phyloP scores from a whole-genome alignment of 768 basidiomycete species.

The Russula brevipes region DNA sequence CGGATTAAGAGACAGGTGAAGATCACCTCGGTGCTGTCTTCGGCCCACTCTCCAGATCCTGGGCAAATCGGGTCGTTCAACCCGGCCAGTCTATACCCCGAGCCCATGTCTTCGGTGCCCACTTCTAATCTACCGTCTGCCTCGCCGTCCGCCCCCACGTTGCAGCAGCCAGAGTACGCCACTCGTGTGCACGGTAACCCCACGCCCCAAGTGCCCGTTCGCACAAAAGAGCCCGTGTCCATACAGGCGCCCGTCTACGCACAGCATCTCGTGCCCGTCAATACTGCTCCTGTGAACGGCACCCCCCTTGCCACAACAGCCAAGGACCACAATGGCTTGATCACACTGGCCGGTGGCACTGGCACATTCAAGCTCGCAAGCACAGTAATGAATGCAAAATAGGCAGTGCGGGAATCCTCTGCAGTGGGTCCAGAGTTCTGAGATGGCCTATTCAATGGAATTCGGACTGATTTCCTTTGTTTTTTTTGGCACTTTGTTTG shows the following conservation, averaged over 20 bases:
- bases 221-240: no score
- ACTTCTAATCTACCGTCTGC: background rate
- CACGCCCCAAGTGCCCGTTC: background rate
- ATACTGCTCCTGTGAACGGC: no score
- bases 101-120: background rate
- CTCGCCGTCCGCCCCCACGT: background rate
- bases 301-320: background rate
- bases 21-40: background rate
- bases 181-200: background rate
- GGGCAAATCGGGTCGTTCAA: background rate
- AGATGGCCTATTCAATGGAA: no score
- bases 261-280: no score
- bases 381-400: background rate
- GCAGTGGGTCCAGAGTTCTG: no score
- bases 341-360: conserved; percentile 1
- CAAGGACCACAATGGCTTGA: background rate
- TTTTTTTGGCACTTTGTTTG: no score
- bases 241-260: no score
- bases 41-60: background rate
- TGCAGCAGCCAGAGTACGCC: background rate
- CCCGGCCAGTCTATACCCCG: no score
- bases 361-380: conserved; percentile 7
- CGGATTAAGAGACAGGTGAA: background rate
- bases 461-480: no score
- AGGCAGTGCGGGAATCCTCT: no score